A percentile compares a stretch with the other conserved stretches of the same genome.
phyloP scores from a whole-genome alignment of 2,329 filamentous ascomycete species.

The Cladophialophora chaetospira region DNA sequence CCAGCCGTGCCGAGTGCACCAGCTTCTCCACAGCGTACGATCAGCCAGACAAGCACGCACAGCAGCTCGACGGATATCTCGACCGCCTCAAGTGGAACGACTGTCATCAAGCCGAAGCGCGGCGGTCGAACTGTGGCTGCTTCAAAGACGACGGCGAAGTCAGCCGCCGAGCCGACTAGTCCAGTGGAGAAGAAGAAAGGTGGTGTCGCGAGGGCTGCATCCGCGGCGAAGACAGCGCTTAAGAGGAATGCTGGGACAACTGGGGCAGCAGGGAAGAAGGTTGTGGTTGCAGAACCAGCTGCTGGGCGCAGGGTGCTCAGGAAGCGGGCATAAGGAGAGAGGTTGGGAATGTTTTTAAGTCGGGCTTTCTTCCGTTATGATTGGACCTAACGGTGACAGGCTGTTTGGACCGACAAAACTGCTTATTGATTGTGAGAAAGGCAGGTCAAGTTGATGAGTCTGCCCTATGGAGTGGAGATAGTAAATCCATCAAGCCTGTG shows the following conservation, averaged over 20 bases:
- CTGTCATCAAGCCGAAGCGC: conserved; percentile 30
- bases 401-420: too few species aligned
- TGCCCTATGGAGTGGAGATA: too few species aligned
- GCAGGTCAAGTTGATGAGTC: too few species aligned
- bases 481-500: too few species aligned
- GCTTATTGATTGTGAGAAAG: too few species aligned
- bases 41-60: conserved; percentile 29
- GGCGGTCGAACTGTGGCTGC: conserved; percentile 24
- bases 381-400: too few species aligned
- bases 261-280: conserved; percentile 39
- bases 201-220: conserved; percentile 23
- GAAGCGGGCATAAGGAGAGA: conserved; percentile 36
- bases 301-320: conserved; percentile 44
- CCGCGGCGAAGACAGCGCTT: conserved; percentile 24
- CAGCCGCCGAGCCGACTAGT: conserved; percentile 2
- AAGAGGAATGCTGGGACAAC: conserved; percentile 33
- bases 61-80: conserved; percentile 26
- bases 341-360: too few species aligned
- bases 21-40: conserved; percentile 26
- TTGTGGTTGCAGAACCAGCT: conserved; percentile 38
- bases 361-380: too few species aligned
- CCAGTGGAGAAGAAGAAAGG: conserved; percentile 21
- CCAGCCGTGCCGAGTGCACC: conserved; percentile 15
- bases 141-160: conserved; percentile 12
- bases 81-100: conserved; percentile 25